Base-by-base conservation (phyloP, 78 protist species). In the Chrysochromulina parva region DNA sequence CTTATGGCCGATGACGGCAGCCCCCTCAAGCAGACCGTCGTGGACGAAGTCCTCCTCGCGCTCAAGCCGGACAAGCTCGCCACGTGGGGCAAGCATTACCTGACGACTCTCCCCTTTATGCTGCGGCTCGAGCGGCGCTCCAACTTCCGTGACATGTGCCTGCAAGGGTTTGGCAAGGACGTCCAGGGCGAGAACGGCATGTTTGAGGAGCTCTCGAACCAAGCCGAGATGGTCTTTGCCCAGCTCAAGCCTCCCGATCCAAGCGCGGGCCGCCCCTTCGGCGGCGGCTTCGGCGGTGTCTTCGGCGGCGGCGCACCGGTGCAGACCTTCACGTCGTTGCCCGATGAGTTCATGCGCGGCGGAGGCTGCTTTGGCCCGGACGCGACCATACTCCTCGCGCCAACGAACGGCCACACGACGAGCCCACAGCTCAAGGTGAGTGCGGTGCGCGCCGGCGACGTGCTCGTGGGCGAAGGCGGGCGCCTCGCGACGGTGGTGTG, bases 381-480 rank as follows among this genome's bases (percentile, higher is more conserved):
- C 28, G 9, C 73, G 13, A 7, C 6, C 48, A 20, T 66, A 20
- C 73, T 66, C 73, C 10, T 16, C 73, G 73, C 22, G 20, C 48
- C 28, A 10, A 20, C 13, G 28, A 20, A 19, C 73, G 73, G 28
- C 10, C 10, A 0, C 28, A 7, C 22, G 73, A 38, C 38, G 38
- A 38, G 38, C 38, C 38, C 38, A 38, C 73, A 0, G 28, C 28
- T 66, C 28, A 10, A 20, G 28, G 22, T 66, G 28, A 20, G 19
- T 20, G 73, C 73, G 28, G 48, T 66, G 73, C 73, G 73, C 73
- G 73, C 73, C 28, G 73, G 73, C 48, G 73, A 66, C 73, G 73
- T 66, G 73, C 28, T 66, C n/a, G 10, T 19, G 73, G 19, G 28
- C 28, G 48, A 5, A 5, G n/a, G 22, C n/a, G 73, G 73, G 10